Base-by-base conservation (phyloP, 208 protist species). In the Acanthamoeba sp. region DNA sequence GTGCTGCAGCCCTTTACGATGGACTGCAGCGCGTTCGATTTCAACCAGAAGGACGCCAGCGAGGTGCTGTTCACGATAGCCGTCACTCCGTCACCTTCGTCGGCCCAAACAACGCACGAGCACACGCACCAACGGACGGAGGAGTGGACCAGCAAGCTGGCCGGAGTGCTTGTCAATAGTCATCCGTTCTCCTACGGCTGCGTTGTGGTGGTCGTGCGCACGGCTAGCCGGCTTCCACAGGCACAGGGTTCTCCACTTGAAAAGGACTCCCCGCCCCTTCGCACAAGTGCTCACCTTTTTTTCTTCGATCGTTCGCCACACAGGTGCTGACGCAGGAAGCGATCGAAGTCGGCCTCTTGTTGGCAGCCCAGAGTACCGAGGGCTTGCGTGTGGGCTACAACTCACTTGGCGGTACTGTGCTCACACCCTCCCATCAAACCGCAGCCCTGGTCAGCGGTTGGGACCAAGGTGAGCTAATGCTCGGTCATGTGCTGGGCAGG, bases 31-130 rank as follows among this genome's bases (percentile, higher is more conserved):
- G 73, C 73, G 1, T 84, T 84, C 73, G 52, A 84, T 38, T 84
- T 84, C 42, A 84, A 84, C 73, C 48, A 84, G 40, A 84, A 84
- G n/a, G 40, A 84, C 73, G 40, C n/a, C 73, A 84, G 73, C 24
- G 73, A 84, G 38, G 73, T 84, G 73, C 48, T 84, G 22, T 84
- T 84, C 40, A 84, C 73, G 24, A 42, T 84, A 34, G 66, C 36
- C 36, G 2, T 76, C 32, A 22, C 18, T 7, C 55, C 27, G 36
- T 18, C 66, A 14, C 45, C 0, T n/a, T n/a, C n/a, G 45, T 14
- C 45, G 10, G 1, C 36, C 34, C 18, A 45, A 0, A 36, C 36
- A 36, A 22, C 0, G 36, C 1, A 1, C 29, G 9, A 34, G 73
- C 73, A 84, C 27, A 32, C 34, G 0, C 7, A 12, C 38, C 40